A percentile compares a stretch with the other conserved stretches of the same genome.
Evolutionary conservation across 2,329 filamentous ascomycete species (phyloP).

Genomic region (Penicillium sp.): DNA sequence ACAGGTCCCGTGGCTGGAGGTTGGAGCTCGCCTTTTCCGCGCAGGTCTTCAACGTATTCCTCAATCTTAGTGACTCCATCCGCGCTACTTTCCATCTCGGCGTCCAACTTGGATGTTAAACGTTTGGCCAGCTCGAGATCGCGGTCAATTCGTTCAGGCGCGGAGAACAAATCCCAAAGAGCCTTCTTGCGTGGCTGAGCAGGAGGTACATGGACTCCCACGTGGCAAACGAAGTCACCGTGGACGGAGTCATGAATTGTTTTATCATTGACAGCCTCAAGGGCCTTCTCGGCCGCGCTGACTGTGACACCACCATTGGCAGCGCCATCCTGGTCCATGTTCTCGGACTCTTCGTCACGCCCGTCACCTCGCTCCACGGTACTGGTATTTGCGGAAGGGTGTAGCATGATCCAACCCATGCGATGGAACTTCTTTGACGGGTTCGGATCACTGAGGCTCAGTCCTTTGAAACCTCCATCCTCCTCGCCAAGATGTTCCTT

Average conservation of each 20-base stretch:
- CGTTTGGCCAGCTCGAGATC: conserved; percentile 81
- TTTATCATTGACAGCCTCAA: conserved; percentile 95
- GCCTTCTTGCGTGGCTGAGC: conserved; percentile 87
- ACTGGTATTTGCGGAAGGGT: conserved; percentile 69
- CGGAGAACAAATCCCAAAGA: conserved; percentile 92
- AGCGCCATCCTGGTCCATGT: conserved; percentile 44
- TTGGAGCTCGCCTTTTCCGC: conserved; percentile 72
- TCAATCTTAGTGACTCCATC: conserved; percentile 80
- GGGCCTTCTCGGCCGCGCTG: conserved; percentile 74
- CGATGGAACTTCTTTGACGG: conserved; percentile 95
- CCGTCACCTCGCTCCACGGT: conserved; percentile 70
- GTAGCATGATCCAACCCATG: conserved; percentile 97
- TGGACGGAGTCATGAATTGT: conserved; percentile 91
- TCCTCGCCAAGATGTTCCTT: conserved; percentile 90
- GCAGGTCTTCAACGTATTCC: conserved; percentile 78
- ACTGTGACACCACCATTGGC: conserved; percentile 33
- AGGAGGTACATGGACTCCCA: conserved; percentile 90
- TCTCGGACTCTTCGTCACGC: conserved; percentile 65
- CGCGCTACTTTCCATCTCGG: conserved; percentile 73
- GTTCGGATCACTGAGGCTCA: conserved; percentile 94
- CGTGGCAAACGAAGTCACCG: conserved; percentile 95
- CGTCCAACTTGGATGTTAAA: conserved; percentile 79
- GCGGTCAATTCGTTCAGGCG: conserved; percentile 87
- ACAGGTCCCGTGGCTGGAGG: conserved; percentile 51
- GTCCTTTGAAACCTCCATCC: conserved; percentile 89